These are phyloP conservation scores for Blepharisma stoltei DNA, from an alignment of 73 alveolate species.

Conservation along the genomic window DNA sequence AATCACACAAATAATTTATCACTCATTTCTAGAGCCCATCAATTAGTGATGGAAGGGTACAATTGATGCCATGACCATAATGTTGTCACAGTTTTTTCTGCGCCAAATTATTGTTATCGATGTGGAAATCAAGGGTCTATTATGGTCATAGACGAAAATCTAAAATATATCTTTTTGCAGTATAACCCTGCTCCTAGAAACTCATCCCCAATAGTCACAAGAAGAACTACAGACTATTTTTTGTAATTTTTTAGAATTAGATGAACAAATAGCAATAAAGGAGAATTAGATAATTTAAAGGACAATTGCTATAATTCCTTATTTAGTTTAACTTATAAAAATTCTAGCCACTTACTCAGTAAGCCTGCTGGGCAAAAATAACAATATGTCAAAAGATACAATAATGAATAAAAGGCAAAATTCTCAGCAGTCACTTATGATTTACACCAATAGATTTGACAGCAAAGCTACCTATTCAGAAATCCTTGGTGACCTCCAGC, in stretches of 20 bases:
- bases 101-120: slow-evolving; percentile 94
- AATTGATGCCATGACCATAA: slow-evolving; percentile 69
- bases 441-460: no score
- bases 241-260: slow-evolving; percentile 36
- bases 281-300: background rate
- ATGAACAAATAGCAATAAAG: background rate
- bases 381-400: no score
- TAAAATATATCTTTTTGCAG: slow-evolving; percentile 48
- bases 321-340: no score
- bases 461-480: no score
- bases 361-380: no score
- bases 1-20: slow-evolving; percentile 56
- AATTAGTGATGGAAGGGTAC: slow-evolving; percentile 79
- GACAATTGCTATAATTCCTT: no score
- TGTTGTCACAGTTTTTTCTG: slow-evolving; percentile 87
- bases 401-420: no score
- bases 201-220: slow-evolving; percentile 71
- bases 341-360: no score
- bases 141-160: slow-evolving; percentile 46
- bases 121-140: slow-evolving; percentile 74
- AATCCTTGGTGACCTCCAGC: no score
- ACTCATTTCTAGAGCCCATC: slow-evolving; percentile 78
- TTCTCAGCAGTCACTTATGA: no score
- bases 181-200: slow-evolving; percentile 91
- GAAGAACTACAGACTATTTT: slow-evolving; percentile 85